Evolutionary conservation across 1,139 yeast genomes (phyloP), one percentile per base, ranked within the genome.

Genomic region (Pichia terricola): DNA sequence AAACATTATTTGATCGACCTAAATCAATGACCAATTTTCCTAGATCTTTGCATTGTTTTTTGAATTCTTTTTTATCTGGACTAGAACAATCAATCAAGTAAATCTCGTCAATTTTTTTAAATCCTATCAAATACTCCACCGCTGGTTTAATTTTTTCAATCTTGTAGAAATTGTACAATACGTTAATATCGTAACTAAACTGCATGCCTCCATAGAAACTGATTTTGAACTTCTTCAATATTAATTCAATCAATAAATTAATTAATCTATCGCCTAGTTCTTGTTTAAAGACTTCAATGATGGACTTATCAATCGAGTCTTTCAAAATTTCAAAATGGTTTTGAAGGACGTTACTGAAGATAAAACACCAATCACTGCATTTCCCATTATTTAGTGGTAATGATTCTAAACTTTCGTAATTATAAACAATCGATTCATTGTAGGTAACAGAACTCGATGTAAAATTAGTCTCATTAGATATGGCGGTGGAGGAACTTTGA

Each of bases 201-300:
- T 77, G 79, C 31, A 89, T 75, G 0, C 96, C 95, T 2, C 98
- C 98, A 8, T 73, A 73, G 2, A 80, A 81, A 3, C 94, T 84
- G 3, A 91, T 75, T 1, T 79, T 73, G 50, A 78, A 74, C 39
- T 81, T 73, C 51, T 80, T 79, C 49, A 75, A 73, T 42, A 91
- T 69, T 46, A 82, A 76, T 59, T 86, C 87, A 35, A 87, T 86
- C 37, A 91, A 68, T 1, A 81, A 70, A 38, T 77, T 81, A 58
- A 87, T 88, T 51, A 91, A 81, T 40, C 98, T 63, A 57, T 87
- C 87, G 0, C 95, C 96, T 35, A 91, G 79, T 58, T 91, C 98
- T 58, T 88, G 95, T 55, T 89, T 94, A 58, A 88, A 91, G 0
- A 91, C 94, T 55, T 89, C 97, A 28, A 89, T 76, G 7, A 94